A percentile compares a stretch with the other conserved stretches of the same genome.
These are phyloP conservation scores for Quercus suber DNA, from an alignment of 306 rosid genomes.

Conservation along the genomic window DNA sequence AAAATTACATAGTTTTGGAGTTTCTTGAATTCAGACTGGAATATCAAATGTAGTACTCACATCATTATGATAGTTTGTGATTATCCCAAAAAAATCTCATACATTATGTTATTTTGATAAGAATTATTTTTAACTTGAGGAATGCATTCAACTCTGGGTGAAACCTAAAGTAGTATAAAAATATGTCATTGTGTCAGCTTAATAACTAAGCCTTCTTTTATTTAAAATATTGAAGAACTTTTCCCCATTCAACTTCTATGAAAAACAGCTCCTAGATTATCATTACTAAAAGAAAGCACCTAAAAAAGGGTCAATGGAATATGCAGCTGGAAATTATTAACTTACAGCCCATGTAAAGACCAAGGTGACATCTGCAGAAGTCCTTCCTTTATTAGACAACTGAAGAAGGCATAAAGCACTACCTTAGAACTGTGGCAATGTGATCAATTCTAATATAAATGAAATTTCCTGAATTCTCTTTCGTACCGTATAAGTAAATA, in stretches of 20 bases:
- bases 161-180: too few species aligned
- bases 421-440: slow-evolving; percentile 2
- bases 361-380: slow-evolving; percentile 74
- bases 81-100: neutral
- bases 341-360: slow-evolving; percentile 98
- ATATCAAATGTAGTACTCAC: neutral
- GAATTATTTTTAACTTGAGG: too few species aligned
- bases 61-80: neutral
- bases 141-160: too few species aligned
- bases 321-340: neutral
- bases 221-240: neutral
- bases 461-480: slow-evolving; percentile 14
- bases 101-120: too few species aligned
- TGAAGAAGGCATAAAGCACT: slow-evolving; percentile 31
- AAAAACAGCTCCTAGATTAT: neutral
- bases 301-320: neutral
- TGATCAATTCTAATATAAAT: neutral
- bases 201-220: neutral
- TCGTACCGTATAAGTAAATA: slow-evolving; percentile 79
- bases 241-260: neutral
- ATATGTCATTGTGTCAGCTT: neutral
- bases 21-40: neutral
- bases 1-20: neutral
- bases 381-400: slow-evolving; percentile 73
- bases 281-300: neutral